Base-by-base conservation (phyloP, 106 monocot genomes). In the Allium fistulosum region DNA sequence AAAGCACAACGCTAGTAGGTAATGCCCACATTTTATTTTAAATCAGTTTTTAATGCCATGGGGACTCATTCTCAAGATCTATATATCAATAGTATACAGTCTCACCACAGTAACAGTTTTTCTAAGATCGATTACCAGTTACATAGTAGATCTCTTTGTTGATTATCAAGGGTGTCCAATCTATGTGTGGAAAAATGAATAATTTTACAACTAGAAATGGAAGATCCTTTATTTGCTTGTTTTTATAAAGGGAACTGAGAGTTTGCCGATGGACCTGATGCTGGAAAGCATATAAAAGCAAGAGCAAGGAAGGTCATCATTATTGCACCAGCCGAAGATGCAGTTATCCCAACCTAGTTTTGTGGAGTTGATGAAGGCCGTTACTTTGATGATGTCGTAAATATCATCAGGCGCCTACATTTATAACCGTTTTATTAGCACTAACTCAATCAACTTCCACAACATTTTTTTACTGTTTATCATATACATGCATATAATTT, bases 221-320 rank as follows among this genome's bases (percentile, higher is more conserved):
- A 22, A 22, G 22, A 22, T 22, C 22, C 22, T 22, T 22, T 22
- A 22, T 64, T 9, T 48, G 14, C 7, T 5, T 11, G 17, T 49
- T 16, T 50, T 18, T 51, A 11, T 69, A 61, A 53, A 96, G 96
- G 96, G 96, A 10, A 96, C 96, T 17, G 96, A 79, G 96, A 91
- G n/a, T 96, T 96, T 73, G 96, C 91, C 6, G 96, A 91, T 63
- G 96, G 96, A 26, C 96, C 96, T 0, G 96, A 91, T 57, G 96
- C 96, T 0, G 96, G 96, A 17, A 96, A 96, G 71, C 96, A 96
- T 80, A 78, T 96, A 48, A 88, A 96, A 73, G 96, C 92, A 15
- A 91, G 92, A 10, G 96, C 96, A 8, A 96, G 79, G 86, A 96
- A 96, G 84, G 96, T 96, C 49, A 84, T 96, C 57, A 96, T 96